Evolutionary conservation across 2,329 filamentous ascomycete genomes (phyloP).

Genomic region (Ophiostoma pallidulum): DNA sequence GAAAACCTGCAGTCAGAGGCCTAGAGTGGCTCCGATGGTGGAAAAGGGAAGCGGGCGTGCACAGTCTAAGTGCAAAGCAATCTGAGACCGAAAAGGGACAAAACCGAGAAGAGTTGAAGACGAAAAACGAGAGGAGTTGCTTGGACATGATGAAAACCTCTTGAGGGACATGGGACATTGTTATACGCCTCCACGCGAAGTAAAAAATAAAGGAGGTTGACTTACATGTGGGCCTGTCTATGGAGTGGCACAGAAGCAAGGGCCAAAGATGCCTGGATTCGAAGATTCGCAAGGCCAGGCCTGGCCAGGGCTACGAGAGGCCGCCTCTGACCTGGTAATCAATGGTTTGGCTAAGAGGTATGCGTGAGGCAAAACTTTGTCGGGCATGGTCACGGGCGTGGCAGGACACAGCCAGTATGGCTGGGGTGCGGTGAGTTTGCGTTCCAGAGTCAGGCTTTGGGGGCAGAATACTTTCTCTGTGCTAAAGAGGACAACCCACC

Average conservation of each 20-base stretch:
- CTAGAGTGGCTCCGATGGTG: no score
- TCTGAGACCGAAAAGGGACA: no score
- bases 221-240: background rate
- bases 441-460: no score
- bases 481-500: no score
- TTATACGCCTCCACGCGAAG: background rate
- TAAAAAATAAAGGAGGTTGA: background rate
- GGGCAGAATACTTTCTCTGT: no score
- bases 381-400: background rate
- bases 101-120: background rate
- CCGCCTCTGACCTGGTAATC: no score
- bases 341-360: background rate
- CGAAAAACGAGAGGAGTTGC: background rate
- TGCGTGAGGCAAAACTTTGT: background rate
- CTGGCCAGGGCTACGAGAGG: background rate
- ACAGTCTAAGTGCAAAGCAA: no score
- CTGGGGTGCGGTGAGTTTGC: no score
- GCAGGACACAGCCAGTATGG: background rate
- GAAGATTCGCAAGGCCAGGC: background rate
- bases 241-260: background rate
- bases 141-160: no score
- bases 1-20: no score
- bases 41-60: no score
- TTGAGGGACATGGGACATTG: background rate
- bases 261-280: slow-evolving; percentile 4